Conservation (phyloP, 164 flowering plant genomes). For the Paratinospora sagittata region DNA sequence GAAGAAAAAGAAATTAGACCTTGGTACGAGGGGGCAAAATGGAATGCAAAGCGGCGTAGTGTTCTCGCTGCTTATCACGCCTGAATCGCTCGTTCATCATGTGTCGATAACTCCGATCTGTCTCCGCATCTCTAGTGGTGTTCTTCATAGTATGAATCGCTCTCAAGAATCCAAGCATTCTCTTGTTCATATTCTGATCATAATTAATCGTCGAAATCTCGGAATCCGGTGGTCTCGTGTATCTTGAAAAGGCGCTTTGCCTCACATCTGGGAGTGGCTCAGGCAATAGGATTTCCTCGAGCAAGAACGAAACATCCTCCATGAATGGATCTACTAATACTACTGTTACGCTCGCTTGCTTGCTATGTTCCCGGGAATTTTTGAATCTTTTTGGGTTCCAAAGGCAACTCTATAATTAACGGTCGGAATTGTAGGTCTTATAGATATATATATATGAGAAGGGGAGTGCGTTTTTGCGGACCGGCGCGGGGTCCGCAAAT, state of each 20-base stretch:
- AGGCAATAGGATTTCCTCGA: constrained; percentile 2
- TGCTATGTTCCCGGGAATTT: constrained; percentile 1
- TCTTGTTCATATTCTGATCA: constrained; percentile 32
- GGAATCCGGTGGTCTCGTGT: constrained; percentile 10
- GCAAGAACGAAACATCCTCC: constrained; percentile 13
- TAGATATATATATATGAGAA: no score
- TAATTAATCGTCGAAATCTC: neutral
- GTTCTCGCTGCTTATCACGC: constrained; percentile 41
- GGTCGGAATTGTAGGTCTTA: no score
- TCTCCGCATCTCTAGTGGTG: constrained; percentile 9
- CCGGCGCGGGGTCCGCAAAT: no score
- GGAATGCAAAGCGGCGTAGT: constrained; percentile 34
- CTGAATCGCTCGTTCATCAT: constrained; percentile 55
- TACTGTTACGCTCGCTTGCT: neutral
- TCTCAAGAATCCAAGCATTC: constrained; percentile 38
- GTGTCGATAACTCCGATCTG: constrained; percentile 30
- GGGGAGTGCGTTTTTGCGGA: no score
- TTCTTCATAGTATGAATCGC: constrained; percentile 1
- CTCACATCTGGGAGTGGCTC: neutral
- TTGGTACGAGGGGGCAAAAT: constrained; percentile 47
- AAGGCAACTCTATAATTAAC: constrained; percentile 1
- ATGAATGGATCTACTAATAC: neutral
- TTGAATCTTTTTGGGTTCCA: constrained; percentile 2
- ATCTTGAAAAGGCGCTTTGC: constrained; percentile 29
- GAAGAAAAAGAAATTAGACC: constrained; percentile 16